phyloP scores from a whole-genome alignment of 2,329 filamentous ascomycete species.

The Metarhizium sp. region DNA sequence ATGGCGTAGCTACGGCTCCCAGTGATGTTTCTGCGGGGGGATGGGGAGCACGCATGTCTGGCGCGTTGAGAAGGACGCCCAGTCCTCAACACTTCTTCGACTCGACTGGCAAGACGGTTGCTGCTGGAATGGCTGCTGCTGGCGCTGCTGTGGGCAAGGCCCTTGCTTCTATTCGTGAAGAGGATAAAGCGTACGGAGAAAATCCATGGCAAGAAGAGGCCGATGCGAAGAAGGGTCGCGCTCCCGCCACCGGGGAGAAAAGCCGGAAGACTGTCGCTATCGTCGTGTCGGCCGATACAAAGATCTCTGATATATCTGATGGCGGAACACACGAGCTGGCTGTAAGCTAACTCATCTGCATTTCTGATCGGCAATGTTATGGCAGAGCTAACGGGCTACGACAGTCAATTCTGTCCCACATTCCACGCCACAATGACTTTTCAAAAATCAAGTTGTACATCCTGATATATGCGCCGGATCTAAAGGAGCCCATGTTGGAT shows the following conservation, averaged over 20 bases:
- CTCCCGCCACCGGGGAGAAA: constrained; percentile 28
- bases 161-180: constrained; percentile 73
- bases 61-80: constrained; percentile 70
- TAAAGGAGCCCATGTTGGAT: constrained; percentile 58
- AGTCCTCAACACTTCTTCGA: constrained; percentile 86
- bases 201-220: constrained; percentile 90
- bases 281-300: constrained; percentile 72
- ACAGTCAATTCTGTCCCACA: constrained; percentile 79
- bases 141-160: constrained; percentile 76
- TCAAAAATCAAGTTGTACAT: constrained; percentile 71
- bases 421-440: constrained; percentile 68
- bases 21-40: constrained; percentile 33
- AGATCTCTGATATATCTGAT: constrained; percentile 48
- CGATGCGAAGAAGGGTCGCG: constrained; percentile 50
- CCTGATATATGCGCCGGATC: constrained; percentile 75
- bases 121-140: constrained; percentile 72
- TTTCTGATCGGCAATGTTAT: background rate
- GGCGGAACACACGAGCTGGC: constrained; percentile 65
- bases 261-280: constrained; percentile 75
- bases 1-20: constrained; percentile 24
- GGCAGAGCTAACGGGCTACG: constrained; percentile 7
- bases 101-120: constrained; percentile 70
- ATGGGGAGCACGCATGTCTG: constrained; percentile 71
- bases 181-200: constrained; percentile 75
- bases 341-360: constrained; percentile 43